Evolutionary conservation across 371 early-diverging fungal genomes (phyloP), one percentile per base, ranked within the genome.

Genomic region (Neoconidiobolus thromboides): DNA sequence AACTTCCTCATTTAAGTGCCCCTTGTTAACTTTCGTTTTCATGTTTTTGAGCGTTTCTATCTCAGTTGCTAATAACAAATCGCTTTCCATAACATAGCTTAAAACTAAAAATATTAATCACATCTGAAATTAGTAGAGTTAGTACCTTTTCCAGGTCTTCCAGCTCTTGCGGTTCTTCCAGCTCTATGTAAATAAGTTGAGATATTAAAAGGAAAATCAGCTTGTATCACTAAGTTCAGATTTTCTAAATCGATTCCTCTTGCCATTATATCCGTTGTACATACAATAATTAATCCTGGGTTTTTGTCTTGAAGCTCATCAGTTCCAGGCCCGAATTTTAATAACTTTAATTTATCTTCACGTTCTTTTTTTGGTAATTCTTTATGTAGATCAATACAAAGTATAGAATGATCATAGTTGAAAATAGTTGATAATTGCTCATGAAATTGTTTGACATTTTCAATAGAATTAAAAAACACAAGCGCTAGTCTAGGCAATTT

Each of bases 171-270:
- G 7, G 55, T 55, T 36, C 55, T n/a, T 42, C 55, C 55, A 4
- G 5, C 38, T 5, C 55, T n/a, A 55, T 55, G 55, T 10, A 55
- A 5, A 40, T 55, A 55, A 6, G 40, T 5, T 38, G 55, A 38
- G 55, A 42, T 40, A 42, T 55, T 55, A 3, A 3, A 2, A 38
- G 55, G 55, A 40, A 55, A 38, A 5, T 36, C 12, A 40, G 55
- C 55, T 40, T 55, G 55, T 36, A 55, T 3, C 55, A 55, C 55
- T 40, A 55, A 42, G n/a, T 55, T 40, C 40, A 55, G 14, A n/a
- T 55, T n/a, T 26, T 26, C 38, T 10, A 55, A 3, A n/a, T 55
- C 55, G 40, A 55, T 37, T 3, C 55, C 55, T 42, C 55, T 26
- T 6, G 37, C 7, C 37, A 55, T 10, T 6, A 55, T 26, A 38